A percentile compares a stretch with the other conserved stretches of the same genome.
Conservation (phyloP, 2,329 filamentous ascomycete species). For the Nemania serpens region DNA sequence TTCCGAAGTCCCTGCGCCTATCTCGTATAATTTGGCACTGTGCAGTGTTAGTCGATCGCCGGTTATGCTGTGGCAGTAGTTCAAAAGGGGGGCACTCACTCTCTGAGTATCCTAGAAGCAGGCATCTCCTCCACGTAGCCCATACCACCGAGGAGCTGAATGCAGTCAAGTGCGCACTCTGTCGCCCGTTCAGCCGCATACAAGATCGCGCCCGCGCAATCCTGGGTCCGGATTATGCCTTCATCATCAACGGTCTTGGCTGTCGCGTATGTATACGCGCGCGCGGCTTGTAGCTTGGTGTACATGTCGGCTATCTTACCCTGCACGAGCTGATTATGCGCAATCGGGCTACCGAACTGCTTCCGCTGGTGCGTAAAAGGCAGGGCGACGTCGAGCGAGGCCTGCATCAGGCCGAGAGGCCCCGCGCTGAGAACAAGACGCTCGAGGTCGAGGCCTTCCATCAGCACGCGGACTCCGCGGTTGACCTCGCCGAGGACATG, state of each 20-base stretch:
- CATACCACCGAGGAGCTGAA: constrained; percentile 93
- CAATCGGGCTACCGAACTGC: constrained; percentile 87
- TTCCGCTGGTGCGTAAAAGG: constrained; percentile 88
- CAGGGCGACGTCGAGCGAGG: constrained; percentile 79
- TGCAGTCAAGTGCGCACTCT: constrained; percentile 82
- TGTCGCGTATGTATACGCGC: constrained; percentile 86
- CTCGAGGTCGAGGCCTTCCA: constrained; percentile 96
- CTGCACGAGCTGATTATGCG: constrained; percentile 90
- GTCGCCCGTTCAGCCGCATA: constrained; percentile 92
- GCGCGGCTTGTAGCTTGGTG: constrained; percentile 82
- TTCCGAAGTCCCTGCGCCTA: constrained; percentile 94
- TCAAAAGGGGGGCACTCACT: constrained; percentile 49
- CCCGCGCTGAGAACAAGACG: constrained; percentile 89
- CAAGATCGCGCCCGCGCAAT: constrained; percentile 92
- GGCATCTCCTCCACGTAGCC: constrained; percentile 96
- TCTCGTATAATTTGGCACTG: constrained; percentile 84
- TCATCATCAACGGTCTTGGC: constrained; percentile 80
- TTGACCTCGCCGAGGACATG: constrained; percentile 82
- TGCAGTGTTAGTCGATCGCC: constrained; percentile 38
- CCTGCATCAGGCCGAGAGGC: constrained; percentile 93
- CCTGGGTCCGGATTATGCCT: constrained; percentile 76
- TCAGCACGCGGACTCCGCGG: constrained; percentile 84
- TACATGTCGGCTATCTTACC: constrained; percentile 97
- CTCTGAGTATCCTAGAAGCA: constrained; percentile 79
- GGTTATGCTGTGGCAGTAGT: neutral